These are phyloP conservation scores for Picea abies DNA, from an alignment of 83 land plant species.

Conservation along the genomic window DNA sequence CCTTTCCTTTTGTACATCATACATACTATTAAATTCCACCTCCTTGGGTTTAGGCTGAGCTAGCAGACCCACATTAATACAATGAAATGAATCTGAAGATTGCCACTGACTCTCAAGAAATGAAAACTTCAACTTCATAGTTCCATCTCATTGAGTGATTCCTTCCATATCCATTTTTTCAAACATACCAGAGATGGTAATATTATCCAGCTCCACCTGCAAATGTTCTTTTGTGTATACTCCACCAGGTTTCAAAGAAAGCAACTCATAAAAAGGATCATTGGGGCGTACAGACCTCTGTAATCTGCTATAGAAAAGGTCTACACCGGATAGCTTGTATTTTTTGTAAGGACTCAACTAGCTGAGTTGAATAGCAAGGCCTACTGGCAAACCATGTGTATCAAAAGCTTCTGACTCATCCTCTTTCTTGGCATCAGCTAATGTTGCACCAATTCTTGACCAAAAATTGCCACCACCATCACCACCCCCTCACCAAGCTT, in stretches of 20 bases:
- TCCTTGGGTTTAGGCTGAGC: slow-evolving; percentile 72
- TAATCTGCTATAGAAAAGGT: slow-evolving; percentile 52
- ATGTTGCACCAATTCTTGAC: too few relatives aligned
- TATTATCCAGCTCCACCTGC: slow-evolving; percentile 72
- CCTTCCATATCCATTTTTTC: slow-evolving; percentile 83
- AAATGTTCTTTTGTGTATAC: slow-evolving; percentile 56
- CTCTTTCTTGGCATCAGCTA: too few relatives aligned
- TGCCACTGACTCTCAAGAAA: slow-evolving; percentile 88
- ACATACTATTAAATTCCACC: slow-evolving; percentile 58
- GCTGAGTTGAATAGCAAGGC: slow-evolving; percentile 55
- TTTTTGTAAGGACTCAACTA: slow-evolving; percentile 73
- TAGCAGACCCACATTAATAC: slow-evolving; percentile 86
- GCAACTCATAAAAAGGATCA: slow-evolving; percentile 89
- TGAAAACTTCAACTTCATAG: slow-evolving; percentile 54
- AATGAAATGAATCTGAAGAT: slow-evolving; percentile 65
- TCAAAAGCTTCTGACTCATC: slow-evolving; percentile 49
- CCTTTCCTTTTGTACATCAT: slow-evolving; percentile 71
- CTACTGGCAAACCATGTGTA: slow-evolving; percentile 79
- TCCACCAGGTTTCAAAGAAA: slow-evolving; percentile 57
- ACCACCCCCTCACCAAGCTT: slow-evolving; percentile 31
- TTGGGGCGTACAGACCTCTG: slow-evolving; percentile 24
- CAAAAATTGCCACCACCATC: slow-evolving; percentile 45
- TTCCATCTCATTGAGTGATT: slow-evolving; percentile 75
- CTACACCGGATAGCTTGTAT: slow-evolving; percentile 55
- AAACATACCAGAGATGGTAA: slow-evolving; percentile 84